Conservation (phyloP, 2,329 filamentous ascomycete genomes). For the Arachnomyces sp. region DNA sequence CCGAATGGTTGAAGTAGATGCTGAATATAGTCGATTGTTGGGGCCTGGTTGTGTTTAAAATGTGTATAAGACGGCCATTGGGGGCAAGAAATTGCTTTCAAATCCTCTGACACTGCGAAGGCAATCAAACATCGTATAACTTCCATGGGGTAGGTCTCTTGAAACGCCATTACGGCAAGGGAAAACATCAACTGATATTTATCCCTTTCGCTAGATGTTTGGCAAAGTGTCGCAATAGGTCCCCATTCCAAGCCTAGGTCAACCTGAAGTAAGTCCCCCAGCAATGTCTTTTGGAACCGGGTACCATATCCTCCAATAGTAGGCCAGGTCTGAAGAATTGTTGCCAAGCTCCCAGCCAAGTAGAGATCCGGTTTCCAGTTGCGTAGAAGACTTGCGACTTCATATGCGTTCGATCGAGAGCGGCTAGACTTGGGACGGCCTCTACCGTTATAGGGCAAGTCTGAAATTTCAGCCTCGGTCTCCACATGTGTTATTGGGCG, state of each 20-base stretch:
- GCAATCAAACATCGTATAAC: constrained; percentile 16
- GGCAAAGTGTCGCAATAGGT: constrained; percentile 12
- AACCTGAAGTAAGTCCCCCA: constrained; percentile 9
- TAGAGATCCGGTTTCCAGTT: constrained; percentile 7
- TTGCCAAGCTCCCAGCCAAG: constrained; percentile 3
- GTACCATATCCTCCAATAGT: constrained; percentile 7
- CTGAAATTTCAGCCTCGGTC: too few relatives aligned
- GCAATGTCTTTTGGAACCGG: constrained; percentile 8
- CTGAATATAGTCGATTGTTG: constrained; percentile 6
- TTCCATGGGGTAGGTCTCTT: constrained; percentile 14
- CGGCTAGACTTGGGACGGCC: too few relatives aligned
- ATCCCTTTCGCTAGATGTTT: constrained; percentile 5
- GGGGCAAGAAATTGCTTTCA: constrained; percentile 9
- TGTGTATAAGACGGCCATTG: constrained; percentile 8
- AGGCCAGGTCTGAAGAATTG: constrained; percentile 6
- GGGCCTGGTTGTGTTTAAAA: constrained; percentile 7
- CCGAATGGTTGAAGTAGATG: constrained; percentile 6
- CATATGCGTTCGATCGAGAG: constrained; percentile 6
- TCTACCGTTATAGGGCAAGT: too few relatives aligned
- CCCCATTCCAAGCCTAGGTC: constrained; percentile 6
- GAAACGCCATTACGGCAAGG: constrained; percentile 22
- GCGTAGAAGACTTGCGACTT: constrained; percentile 4
- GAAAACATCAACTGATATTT: constrained; percentile 23
- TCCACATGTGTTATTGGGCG: too few relatives aligned
- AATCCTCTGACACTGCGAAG: constrained; percentile 3